Percentiles rank a stretch among this genome's conserved stretches.
phyloP scores from a whole-genome alignment of 257 asterid genomes.

The Solanum corneliomulleri region DNA sequence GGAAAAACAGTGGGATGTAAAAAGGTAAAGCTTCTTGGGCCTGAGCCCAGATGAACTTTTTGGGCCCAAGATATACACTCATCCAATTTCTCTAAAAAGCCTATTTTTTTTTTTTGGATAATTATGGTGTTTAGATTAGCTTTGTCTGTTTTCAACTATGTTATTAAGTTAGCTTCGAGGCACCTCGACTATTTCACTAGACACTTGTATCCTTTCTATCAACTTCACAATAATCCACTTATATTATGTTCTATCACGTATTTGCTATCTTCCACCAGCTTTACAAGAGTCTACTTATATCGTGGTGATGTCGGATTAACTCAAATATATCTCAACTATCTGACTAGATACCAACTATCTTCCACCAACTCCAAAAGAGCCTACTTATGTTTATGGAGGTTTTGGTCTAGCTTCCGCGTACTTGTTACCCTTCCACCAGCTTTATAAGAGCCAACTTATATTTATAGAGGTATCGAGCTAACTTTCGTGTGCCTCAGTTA shows the following conservation, averaged over 20 bases:
- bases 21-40: not conserved
- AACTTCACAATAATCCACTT: not conserved
- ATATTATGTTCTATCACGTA: not conserved
- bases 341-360: not conserved
- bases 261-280: not conserved
- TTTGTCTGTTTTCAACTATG: not conserved
- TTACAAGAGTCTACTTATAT: not conserved
- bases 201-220: not conserved
- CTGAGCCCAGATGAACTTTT: not conserved
- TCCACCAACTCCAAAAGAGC: not conserved
- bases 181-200: not conserved
- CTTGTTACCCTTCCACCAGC: not conserved
- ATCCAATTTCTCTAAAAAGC: not conserved
- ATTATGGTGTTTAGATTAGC: not conserved
- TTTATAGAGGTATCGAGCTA: not conserved
- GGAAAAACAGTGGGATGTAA: not conserved
- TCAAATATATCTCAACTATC: not conserved
- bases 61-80: not conserved
- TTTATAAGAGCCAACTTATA: not conserved
- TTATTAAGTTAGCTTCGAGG: not conserved
- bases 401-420: not conserved
- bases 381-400: not conserved
- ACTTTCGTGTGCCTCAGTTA: not conserved
- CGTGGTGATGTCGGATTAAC: not conserved
- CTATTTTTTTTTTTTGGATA: not conserved